A percentile compares a stretch with the other conserved stretches of the same genome.
phyloP scores from a whole-genome alignment of 495 filamentous ascomycete genomes.

The Aspergillus affinis region DNA sequence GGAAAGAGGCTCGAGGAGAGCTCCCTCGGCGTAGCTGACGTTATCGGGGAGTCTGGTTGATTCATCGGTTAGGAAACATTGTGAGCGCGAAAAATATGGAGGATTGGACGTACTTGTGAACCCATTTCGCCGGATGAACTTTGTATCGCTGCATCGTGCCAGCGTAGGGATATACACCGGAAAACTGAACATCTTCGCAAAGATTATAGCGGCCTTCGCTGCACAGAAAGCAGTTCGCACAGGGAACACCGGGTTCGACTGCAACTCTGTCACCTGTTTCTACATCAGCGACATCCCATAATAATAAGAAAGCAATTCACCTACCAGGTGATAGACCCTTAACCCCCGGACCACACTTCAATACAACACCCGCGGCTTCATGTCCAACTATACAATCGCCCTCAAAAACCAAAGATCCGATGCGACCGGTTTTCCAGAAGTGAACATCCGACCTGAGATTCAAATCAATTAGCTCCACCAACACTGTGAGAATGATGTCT shows the following conservation, averaged over 20 bases:
- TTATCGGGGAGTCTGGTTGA: constrained; percentile 52
- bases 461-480: too few relatives aligned
- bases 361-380: constrained; percentile 69
- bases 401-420: constrained; percentile 67
- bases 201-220: constrained; percentile 72
- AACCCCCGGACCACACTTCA: constrained; percentile 55
- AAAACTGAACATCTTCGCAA: constrained; percentile 70
- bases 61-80: background rate
- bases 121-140: constrained; percentile 61
- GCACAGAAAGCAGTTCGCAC: constrained; percentile 63
- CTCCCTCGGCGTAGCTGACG: constrained; percentile 64
- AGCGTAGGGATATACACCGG: constrained; percentile 57
- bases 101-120: constrained; percentile 39
- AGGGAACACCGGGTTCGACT: constrained; percentile 73
- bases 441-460: constrained; percentile 59
- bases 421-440: constrained; percentile 70
- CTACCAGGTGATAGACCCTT: constrained; percentile 33
- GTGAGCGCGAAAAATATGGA: too few relatives aligned
- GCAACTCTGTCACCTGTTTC: constrained; percentile 65
- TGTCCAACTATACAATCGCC: constrained; percentile 77
- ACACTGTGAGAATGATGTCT: too few relatives aligned
- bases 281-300: background rate
- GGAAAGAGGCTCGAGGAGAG: constrained; percentile 71
- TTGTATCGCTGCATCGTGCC: constrained; percentile 61
- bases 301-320: background rate